A percentile compares a stretch with the other conserved stretches of the same genome.
Conservation (phyloP, 2,329 filamentous ascomycete species). For the Fusarium sp. region DNA sequence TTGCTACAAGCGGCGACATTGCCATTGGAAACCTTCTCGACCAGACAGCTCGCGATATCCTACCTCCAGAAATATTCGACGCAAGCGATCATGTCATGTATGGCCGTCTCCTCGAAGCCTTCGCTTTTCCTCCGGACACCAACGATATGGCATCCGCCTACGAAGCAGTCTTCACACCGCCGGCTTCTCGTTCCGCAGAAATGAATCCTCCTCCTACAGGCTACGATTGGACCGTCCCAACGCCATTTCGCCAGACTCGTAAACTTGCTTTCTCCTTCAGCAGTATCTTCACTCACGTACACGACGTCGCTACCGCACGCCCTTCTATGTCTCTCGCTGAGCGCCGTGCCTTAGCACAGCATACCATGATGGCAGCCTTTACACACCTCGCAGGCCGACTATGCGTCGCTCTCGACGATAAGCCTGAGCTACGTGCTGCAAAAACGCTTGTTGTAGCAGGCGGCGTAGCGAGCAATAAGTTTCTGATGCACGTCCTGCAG, state of each 20-base stretch:
- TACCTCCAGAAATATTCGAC: conserved; percentile 74
- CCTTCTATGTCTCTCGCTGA: conserved; percentile 68
- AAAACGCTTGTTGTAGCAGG: conserved; percentile 85
- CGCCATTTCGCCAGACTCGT: conserved; percentile 73
- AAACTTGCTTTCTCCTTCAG: conserved; percentile 81
- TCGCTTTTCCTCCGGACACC: conserved; percentile 73
- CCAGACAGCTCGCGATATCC: conserved; percentile 83
- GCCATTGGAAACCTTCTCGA: conserved; percentile 94
- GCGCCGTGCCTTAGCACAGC: conserved; percentile 77
- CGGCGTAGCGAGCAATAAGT: conserved; percentile 90
- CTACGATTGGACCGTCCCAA: conserved; percentile 75
- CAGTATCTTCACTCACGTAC: conserved; percentile 71
- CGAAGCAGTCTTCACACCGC: conserved; percentile 70
- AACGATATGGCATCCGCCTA: conserved; percentile 39
- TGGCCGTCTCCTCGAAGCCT: conserved; percentile 82
- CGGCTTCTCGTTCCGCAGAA: conserved; percentile 71
- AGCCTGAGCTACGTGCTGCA: conserved; percentile 55
- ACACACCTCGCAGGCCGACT: conserved; percentile 87
- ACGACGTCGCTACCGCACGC: conserved; percentile 60
- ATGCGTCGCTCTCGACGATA: conserved; percentile 72
- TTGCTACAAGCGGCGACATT: conserved; percentile 82
- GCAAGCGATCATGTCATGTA: conserved; percentile 79
- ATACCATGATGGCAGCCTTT: conserved; percentile 85
- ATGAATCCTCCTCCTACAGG: conserved; percentile 60
- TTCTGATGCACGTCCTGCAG: conserved; percentile 77